Conservation (phyloP, 106 monocot genomes). For the Acorus gramineus region DNA sequence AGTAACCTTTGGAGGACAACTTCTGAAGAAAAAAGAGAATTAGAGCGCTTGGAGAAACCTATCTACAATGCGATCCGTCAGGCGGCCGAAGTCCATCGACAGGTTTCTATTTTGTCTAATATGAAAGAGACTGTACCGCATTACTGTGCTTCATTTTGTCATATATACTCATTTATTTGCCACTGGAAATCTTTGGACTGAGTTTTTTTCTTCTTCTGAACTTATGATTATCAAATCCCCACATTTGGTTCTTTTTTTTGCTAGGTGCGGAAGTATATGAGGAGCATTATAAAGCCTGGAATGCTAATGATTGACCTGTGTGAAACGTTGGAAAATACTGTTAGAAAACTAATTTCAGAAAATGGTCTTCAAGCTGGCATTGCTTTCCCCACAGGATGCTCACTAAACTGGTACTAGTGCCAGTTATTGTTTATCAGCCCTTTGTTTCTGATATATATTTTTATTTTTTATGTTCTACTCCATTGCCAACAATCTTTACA, state of each 20-base stretch:
- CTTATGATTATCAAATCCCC: background rate
- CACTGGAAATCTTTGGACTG: no score
- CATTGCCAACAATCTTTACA: constrained; percentile 5
- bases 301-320: constrained; percentile 91
- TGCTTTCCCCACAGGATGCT: constrained; percentile 98
- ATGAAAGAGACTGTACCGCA: no score
- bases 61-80: constrained; percentile 85
- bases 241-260: background rate
- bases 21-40: constrained; percentile 90
- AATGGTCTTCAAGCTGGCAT: constrained; percentile 96
- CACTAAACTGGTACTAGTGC: constrained; percentile 72
- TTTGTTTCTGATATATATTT: background rate
- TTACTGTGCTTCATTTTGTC: no score
- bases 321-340: constrained; percentile 96
- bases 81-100: constrained; percentile 97
- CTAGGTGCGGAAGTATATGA: constrained; percentile 90
- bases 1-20: constrained; percentile 95
- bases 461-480: background rate
- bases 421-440: background rate
- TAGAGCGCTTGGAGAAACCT: constrained; percentile 84
- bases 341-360: constrained; percentile 79
- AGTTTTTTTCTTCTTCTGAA: no score
- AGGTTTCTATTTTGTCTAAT: constrained; percentile 9
- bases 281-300: constrained; percentile 79
- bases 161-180: no score